phyloP scores from a whole-genome alignment of 768 basidiomycete genomes.

The Leccinum olivaceopallidum region DNA sequence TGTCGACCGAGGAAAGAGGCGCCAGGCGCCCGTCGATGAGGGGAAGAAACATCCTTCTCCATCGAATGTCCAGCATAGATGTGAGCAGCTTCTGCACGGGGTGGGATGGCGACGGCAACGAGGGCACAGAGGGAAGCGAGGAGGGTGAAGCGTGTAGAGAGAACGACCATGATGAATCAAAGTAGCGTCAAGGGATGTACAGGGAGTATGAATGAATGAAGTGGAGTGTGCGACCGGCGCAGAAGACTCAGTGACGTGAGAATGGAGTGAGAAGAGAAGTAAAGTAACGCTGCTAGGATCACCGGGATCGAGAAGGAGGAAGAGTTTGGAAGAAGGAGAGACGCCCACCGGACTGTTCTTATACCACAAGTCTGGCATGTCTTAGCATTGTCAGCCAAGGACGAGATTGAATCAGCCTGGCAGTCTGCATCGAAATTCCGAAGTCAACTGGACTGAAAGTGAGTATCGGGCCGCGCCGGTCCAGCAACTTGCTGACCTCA shows the following conservation, averaged over 20 bases:
- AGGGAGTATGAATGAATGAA: conserved; percentile 3
- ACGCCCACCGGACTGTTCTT: conserved; percentile 16
- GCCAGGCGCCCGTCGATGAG: neutral
- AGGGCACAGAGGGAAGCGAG: conserved; percentile 47
- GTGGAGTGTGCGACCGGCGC: conserved; percentile 27
- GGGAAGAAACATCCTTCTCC: conserved; percentile 5
- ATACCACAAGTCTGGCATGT: conserved; percentile 21
- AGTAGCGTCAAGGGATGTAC: conserved; percentile 16
- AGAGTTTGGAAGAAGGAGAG: conserved; percentile 35
- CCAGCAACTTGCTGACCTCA: neutral
- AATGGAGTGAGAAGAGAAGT: conserved; percentile 19
- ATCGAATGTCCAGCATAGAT: conserved; percentile 26
- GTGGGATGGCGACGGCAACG: conserved; percentile 36
- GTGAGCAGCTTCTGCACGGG: conserved; percentile 41
- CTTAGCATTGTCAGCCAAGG: conserved; percentile 20
- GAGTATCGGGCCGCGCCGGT: neutral
- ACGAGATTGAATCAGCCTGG: conserved; percentile 12
- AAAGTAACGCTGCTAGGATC: conserved; percentile 38
- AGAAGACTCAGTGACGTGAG: conserved; percentile 21
- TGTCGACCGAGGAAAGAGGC: neutral
- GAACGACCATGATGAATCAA: conserved; percentile 46
- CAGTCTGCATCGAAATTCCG: conserved; percentile 12
- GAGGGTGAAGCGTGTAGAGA: conserved; percentile 47
- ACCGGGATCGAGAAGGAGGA: conserved; percentile 52
- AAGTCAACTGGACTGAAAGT: neutral